Evolutionary conservation across 352 stramenopile genomes (phyloP).

Genomic region (Phytopythium cucurbitacearum): DNA sequence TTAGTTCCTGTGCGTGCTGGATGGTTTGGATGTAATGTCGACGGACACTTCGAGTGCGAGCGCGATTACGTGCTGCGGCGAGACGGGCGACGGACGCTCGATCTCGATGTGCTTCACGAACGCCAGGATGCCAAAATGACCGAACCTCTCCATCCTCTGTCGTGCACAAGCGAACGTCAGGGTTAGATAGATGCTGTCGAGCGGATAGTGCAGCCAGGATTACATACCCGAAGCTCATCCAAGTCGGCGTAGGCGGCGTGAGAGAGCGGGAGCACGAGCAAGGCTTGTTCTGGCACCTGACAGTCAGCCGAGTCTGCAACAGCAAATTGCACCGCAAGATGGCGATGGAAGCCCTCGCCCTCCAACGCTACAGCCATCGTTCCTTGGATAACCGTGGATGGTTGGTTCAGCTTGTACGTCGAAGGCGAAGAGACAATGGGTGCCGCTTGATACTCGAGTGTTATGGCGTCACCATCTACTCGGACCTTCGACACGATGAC

Average conservation of each 20-base stretch:
- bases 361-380: constrained; percentile 16
- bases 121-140: constrained; percentile 30
- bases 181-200: neutral
- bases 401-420: constrained; percentile 5
- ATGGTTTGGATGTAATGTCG: neutral
- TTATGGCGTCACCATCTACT: constrained; percentile 4
- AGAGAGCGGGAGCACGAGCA: constrained; percentile 40
- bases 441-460: constrained; percentile 12
- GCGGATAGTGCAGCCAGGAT: neutral
- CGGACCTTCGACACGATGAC: constrained; percentile 14
- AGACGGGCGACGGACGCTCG: constrained; percentile 47
- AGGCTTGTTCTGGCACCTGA: constrained; percentile 8
- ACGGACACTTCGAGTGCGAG: constrained; percentile 41
- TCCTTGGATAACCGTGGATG: neutral
- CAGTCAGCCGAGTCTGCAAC: constrained; percentile 12
- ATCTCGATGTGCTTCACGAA: constrained; percentile 67
- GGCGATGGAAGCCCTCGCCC: constrained; percentile 44
- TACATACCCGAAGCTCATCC: constrained; percentile 45
- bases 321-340: constrained; percentile 27
- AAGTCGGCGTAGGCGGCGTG: constrained; percentile 45
- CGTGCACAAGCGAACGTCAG: neutral
- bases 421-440: constrained; percentile 2
- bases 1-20: neutral
- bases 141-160: constrained; percentile 57
- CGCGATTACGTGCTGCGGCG: constrained; percentile 43